Evolutionary conservation across 164 flowering plant species (phyloP), one percentile per base, ranked within the genome.

Genomic region (Aristolochia californica): DNA sequence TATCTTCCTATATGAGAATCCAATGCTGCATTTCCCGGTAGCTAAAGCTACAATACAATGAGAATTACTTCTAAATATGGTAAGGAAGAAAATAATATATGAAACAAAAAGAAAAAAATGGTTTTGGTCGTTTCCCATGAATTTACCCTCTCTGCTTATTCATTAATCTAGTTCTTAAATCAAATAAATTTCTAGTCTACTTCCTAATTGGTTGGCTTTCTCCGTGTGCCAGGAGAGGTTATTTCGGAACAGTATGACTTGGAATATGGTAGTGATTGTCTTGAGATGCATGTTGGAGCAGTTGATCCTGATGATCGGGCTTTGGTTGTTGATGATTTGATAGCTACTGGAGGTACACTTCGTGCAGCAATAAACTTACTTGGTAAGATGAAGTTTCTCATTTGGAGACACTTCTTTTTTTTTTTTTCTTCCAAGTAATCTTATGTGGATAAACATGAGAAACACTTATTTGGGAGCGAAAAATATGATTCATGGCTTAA

Each of bases 231-330:
- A 93, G 98, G 98, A 24, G 70, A 83, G 59, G 95, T 89, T 45
- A 81, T 88, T 53, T 85, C 82, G 1, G 85, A 93, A 70, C 78
- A 89, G 66, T 93, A 93, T 64, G 72, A 67, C 34, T 62, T 93
- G 66, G 98, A 93, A 70, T 93, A 89, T 72, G 98, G 98, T 61
- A 82, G 72, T n/a, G 98, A 91, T 67, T 81, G 97, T 48, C 78
- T 91, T 58, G 87, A 93, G 71, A 93, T 93, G 98, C 98, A 93
- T 62, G 76, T 89, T 48, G 98, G 90, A 62, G 98, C 98, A 4
- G 96, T 89, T 28, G 75, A 82, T 63, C 63, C 71, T 38, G 85
- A 81, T 13, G 98, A 93, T 12, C 83, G 84, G 30, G 97, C 88
- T 57, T 64, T 93, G 73, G 90, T 89, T 18, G 96, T 91, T 53